These are phyloP conservation scores for Solanum hybrid DNA, from an alignment of 305 asterid species.

Conservation along the genomic window DNA sequence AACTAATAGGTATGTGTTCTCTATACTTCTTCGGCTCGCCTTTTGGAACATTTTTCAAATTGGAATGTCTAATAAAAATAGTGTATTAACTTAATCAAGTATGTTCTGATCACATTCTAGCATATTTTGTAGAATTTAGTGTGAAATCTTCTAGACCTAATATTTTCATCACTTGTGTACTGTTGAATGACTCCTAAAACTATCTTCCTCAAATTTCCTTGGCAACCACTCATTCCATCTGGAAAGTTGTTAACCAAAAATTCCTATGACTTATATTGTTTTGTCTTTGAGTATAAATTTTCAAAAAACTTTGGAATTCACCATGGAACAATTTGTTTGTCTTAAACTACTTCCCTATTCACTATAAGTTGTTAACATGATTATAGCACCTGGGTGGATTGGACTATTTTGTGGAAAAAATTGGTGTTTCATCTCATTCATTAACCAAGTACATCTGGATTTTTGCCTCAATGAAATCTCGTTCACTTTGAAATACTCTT, in stretches of 20 bases:
- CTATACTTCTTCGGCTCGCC: not conserved
- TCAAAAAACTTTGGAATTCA: not conserved
- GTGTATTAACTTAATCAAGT: not conserved
- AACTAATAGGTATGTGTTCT: not conserved
- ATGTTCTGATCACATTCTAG: not conserved
- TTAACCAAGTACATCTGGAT: not conserved
- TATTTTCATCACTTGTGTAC: not conserved
- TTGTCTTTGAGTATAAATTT: not conserved
- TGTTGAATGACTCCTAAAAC: not conserved
- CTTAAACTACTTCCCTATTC: not conserved
- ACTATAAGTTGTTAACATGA: not conserved
- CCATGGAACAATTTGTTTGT: not conserved
- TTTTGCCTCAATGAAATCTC: not conserved
- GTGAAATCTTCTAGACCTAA: not conserved
- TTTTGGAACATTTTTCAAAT: not conserved
- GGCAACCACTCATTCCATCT: not conserved
- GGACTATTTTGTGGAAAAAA: not conserved
- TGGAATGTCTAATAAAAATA: not conserved
- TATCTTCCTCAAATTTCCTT: not conserved
- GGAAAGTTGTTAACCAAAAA: not conserved
- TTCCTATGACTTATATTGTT: not conserved
- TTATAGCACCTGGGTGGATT: not conserved
- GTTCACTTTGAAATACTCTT: not conserved
- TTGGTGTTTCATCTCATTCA: not conserved
- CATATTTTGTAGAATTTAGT: not conserved